Evolutionary conservation across 2,329 filamentous ascomycete species (phyloP), one percentile per base, ranked within the genome.

Genomic region (Calonectria pseudoturangicola): DNA sequence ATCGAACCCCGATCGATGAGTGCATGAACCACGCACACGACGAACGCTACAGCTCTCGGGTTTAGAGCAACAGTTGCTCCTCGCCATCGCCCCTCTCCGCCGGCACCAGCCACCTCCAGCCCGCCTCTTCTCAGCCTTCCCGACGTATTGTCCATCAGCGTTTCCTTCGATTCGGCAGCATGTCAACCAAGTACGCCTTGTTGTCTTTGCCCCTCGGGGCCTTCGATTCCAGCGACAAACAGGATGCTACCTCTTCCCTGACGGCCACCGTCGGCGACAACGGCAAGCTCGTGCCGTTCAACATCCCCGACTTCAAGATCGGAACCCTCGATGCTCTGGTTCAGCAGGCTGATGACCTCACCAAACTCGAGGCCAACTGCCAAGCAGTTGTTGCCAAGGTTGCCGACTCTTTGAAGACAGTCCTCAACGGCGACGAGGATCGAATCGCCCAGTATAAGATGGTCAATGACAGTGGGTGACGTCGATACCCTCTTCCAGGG

Each of bases 231-330:
- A 91, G 91, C 86, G 91, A 96, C 86, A 90, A 90, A 81, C 93
- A 96, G 77, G 95, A 97, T 84, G 95, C 96, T 76, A 88, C 98
- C 77, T 90, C 92, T 60, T 91, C 95, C 56, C 86, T 99, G 74
- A 91, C 92, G 78, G 87, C 92, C 69, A 95, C 93, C 50, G 89
- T 98, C 68, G 86, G 91, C 70, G 94, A 98, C 79, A 92, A 94
- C 84, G 95, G 94, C 82, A 91, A 90, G 66, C 93, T 95, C 56
- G 87, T 92, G 65, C 92, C 92, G 2, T 98, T 98, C 82, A 87
- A 91, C 70, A 93, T 98, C 75, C 97, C 97, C 25, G 93, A 95
- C 76, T 98, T 99, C 90, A 99, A 98, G 88, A 98, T 99, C 83
- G 97, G 97, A 71, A 98, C 97, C 0, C 90, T 99, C 45, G 97